phyloP scores from a whole-genome alignment of 2,329 filamentous ascomycete genomes.

The Aspergillus phoenicis region DNA sequence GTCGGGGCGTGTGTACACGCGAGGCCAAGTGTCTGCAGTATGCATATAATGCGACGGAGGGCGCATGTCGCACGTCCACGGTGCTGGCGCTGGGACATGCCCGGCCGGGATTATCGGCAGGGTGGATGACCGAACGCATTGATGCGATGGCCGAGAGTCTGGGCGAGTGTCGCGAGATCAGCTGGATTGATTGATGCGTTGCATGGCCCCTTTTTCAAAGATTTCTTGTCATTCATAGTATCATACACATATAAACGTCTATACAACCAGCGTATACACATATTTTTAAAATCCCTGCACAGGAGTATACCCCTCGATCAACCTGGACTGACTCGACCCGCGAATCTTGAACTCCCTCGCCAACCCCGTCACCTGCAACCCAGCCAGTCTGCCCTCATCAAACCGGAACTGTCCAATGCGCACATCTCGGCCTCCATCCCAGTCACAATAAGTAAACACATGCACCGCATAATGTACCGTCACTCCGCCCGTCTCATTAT shows the following conservation, averaged over 20 bases:
- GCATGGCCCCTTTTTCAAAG: no score
- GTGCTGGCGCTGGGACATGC: slow-evolving; percentile 4
- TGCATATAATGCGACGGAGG: background rate
- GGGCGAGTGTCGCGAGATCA: slow-evolving; percentile 9
- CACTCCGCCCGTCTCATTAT: background rate
- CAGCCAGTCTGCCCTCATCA: background rate
- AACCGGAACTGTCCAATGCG: background rate
- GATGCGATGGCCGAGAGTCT: slow-evolving; percentile 9
- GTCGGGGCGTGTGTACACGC: slow-evolving; percentile 6
- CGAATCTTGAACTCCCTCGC: slow-evolving; percentile 6
- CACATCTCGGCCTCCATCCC: background rate
- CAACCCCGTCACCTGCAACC: slow-evolving; percentile 4
- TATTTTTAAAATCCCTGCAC: background rate
- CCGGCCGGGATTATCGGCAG: background rate
- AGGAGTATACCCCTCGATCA: background rate
- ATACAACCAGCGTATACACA: background rate
- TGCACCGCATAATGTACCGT: slow-evolving; percentile 6
- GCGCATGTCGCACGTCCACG: slow-evolving; percentile 1
- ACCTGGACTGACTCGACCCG: background rate
- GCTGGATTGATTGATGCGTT: slow-evolving; percentile 4
- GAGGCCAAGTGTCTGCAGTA: slow-evolving; percentile 12
- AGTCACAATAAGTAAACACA: slow-evolving; percentile 5
- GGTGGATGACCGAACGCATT: slow-evolving; percentile 16
- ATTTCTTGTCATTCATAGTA: background rate
- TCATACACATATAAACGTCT: background rate